A percentile compares a stretch with the other conserved stretches of the same genome.
These are phyloP conservation scores for Mycocentrospora acerina DNA, from an alignment of 2,329 filamentous ascomycete species.

Conservation along the genomic window DNA sequence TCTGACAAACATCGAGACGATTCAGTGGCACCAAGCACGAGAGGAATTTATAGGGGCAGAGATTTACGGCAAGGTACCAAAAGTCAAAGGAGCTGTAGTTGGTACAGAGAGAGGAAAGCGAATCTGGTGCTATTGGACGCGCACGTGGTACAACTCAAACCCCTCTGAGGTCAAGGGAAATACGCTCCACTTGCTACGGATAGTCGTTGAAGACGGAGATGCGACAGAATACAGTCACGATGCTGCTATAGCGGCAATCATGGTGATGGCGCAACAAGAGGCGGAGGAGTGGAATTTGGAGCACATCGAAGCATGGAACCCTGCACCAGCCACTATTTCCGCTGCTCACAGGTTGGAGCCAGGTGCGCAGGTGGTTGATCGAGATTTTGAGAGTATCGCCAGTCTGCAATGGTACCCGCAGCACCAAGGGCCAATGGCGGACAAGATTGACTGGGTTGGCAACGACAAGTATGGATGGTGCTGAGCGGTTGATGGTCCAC, in stretches of 20 bases:
- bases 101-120: conserved; percentile 52
- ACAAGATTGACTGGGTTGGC: conserved; percentile 67
- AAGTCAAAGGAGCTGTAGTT: conserved; percentile 70
- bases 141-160: conserved; percentile 62
- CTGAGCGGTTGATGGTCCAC: conserved; percentile 44
- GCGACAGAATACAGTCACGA: conserved; percentile 20
- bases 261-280: conserved; percentile 68
- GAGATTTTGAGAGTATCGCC: conserved; percentile 68
- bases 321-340: conserved; percentile 54
- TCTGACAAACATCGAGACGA: conserved; percentile 65
- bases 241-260: conserved; percentile 60
- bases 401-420: conserved; percentile 68
- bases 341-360: conserved; percentile 51
- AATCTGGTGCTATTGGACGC: conserved; percentile 75
- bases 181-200: conserved; percentile 67
- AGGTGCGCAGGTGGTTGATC: conserved; percentile 52
- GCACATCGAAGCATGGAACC: conserved; percentile 82
- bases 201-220: conserved; percentile 64
- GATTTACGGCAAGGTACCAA: conserved; percentile 60
- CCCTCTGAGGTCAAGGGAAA: conserved; percentile 60
- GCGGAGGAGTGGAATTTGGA: conserved; percentile 71
- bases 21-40: conserved; percentile 76
- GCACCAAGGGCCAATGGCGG: conserved; percentile 46
- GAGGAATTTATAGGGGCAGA: conserved; percentile 75
- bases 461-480: conserved; percentile 83